Evolutionary conservation across 2,329 filamentous ascomycete species (phyloP).

Genomic region (Trichoderma sp.): DNA sequence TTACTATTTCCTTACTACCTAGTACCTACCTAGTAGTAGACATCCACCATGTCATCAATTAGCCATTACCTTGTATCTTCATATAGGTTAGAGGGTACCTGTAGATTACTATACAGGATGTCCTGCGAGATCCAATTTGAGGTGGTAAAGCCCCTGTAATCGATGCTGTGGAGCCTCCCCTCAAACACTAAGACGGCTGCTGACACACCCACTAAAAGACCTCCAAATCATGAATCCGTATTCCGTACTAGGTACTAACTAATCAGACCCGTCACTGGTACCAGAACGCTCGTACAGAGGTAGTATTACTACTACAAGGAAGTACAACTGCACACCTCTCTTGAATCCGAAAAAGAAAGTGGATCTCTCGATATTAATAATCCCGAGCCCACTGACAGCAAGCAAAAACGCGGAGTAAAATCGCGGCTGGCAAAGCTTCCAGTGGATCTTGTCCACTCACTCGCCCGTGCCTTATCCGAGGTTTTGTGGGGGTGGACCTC

Average conservation of each 20-base stretch:
- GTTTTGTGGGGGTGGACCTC: constrained; percentile 18
- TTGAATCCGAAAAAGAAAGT: background rate
- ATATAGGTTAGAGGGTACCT: too few relatives aligned
- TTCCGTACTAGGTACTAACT: too few relatives aligned
- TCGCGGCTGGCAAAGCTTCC: background rate
- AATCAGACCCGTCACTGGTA: background rate
- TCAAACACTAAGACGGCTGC: background rate
- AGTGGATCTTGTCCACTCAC: background rate
- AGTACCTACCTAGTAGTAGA: too few relatives aligned
- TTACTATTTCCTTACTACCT: too few relatives aligned
- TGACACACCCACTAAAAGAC: background rate
- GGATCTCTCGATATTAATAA: background rate
- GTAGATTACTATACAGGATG: too few relatives aligned
- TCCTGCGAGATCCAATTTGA: background rate
- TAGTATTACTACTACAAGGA: background rate
- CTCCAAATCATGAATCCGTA: background rate
- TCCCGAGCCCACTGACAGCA: background rate
- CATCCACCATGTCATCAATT: too few relatives aligned
- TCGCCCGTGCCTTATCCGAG: constrained; percentile 3
- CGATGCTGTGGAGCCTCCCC: background rate
- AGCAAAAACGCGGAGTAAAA: background rate
- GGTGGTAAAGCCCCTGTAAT: background rate
- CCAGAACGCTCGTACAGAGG: background rate
- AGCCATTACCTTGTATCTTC: background rate
- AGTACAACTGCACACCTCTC: background rate